A percentile compares a stretch with the other conserved stretches of the same genome.
Conservation (phyloP, 1,284 basidiomycete species). For the Trametes pubescens region DNA sequence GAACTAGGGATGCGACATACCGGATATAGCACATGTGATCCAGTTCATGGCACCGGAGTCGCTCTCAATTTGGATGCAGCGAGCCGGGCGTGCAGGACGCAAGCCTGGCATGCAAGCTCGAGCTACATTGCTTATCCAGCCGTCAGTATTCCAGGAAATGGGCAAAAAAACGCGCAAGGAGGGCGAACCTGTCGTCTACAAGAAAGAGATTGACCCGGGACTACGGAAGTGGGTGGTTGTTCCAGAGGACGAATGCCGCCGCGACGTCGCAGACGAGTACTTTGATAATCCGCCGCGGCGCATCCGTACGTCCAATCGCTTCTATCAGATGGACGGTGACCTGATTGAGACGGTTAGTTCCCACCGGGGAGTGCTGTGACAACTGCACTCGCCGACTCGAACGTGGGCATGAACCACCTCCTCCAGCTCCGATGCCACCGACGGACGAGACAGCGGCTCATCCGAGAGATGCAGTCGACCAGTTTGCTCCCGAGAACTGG, state of each 20-base stretch:
- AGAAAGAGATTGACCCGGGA: slow-evolving; percentile 7
- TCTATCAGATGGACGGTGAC: neutral
- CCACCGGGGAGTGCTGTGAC: slow-evolving; percentile 6
- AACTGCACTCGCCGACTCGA: slow-evolving; percentile 11
- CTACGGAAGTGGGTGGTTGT: slow-evolving; percentile 5
- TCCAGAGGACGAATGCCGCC: neutral
- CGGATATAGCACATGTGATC: slow-evolving; percentile 26
- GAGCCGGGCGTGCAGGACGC: slow-evolving; percentile 31
- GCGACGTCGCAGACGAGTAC: slow-evolving; percentile 20
- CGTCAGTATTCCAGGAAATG: slow-evolving; percentile 22
- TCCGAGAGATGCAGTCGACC: no score
- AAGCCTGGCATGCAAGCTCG: slow-evolving; percentile 13
- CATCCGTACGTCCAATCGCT: neutral
- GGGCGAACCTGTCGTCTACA: slow-evolving; percentile 1
- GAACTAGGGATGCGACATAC: slow-evolving; percentile 38
- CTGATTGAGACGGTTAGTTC: neutral
- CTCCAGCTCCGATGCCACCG: no score
- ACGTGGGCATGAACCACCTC: no score
- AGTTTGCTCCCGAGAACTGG: neutral
- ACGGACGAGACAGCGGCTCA: no score
- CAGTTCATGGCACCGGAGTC: slow-evolving; percentile 31
- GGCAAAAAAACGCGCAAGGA: neutral
- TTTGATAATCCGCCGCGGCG: slow-evolving; percentile 22
- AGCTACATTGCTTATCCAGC: slow-evolving; percentile 30
- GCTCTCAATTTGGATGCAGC: slow-evolving; percentile 33